Evolutionary conservation across 106 monocot genomes (phyloP), one percentile per base, ranked within the genome.

Genomic region (Gastrodia elata): DNA sequence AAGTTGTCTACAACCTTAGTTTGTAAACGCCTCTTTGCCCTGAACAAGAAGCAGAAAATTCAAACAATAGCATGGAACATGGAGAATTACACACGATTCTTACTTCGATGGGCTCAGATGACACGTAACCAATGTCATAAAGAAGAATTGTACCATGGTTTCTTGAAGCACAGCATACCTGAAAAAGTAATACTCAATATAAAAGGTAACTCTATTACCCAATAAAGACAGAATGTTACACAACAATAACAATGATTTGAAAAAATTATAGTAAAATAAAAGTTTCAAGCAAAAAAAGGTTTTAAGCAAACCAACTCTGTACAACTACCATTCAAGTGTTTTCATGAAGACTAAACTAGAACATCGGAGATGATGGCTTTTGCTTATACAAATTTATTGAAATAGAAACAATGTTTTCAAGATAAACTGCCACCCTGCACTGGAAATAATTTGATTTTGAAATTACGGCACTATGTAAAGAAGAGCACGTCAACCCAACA

Each of bases 101-200:
- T 79, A 91, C 92, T 81, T 84, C 87, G 83, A 70, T 65, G 30
- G 92, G 92, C 36, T 85, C 77, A 30, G 87, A 77, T 75, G 89
- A 83, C 28, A 87, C 32, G 80, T 87, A 89, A 39, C 92, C 84
- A 30, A 93, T 89, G 49, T 93, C 92, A 81, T 79, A 93, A 36
- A 93, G 39, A 39, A 77, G 68, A 57, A 93, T 37, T 73, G 77
- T 78, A 58, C 82, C 81, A 64, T 38, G 73, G 25, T 81, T 75
- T 64, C 87, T 89, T 75, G 92, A 93, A 72, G 76, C 70, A 77
- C 92, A 93, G 73, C 83, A 89, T 76, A 93, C 79, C 92, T 92
- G 84, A 68, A 84, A 2, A 80, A 76, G n/a, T 13, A 67, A 67
- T 37, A 26, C 22, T 39, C 25, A 40, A 24, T 11, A 16, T 1